Conservation (phyloP, 805 yeast species). For the Candida namnaoensis region DNA sequence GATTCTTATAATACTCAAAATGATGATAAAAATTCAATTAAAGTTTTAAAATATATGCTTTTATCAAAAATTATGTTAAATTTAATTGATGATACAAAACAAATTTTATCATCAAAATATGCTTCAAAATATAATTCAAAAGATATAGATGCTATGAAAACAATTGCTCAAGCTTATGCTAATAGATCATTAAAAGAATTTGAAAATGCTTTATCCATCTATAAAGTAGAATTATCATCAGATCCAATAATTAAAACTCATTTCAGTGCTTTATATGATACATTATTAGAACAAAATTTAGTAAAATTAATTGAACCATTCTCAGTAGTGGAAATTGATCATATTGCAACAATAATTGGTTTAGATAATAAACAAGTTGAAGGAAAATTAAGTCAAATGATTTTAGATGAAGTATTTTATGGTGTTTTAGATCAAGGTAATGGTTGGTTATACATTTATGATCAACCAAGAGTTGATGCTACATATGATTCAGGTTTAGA, state of each 20-base stretch:
- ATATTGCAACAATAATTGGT: constrained; percentile 82
- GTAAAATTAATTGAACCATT: constrained; percentile 94
- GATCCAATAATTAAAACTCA: constrained; percentile 89
- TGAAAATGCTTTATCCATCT: constrained; percentile 70
- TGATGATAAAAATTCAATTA: constrained; percentile 61
- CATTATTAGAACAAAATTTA: constrained; percentile 84
- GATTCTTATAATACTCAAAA: constrained; percentile 64
- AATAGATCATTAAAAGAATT: constrained; percentile 88
- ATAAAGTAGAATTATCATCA: constrained; percentile 65
- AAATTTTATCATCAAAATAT: constrained; percentile 66
- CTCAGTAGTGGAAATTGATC: constrained; percentile 89
- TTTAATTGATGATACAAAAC: constrained; percentile 75
- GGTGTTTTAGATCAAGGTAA: constrained; percentile 98
- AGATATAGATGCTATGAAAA: constrained; percentile 93
- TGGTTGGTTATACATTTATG: constrained; percentile 92
- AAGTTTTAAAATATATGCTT: constrained; percentile 85
- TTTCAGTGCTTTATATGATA: constrained; percentile 87
- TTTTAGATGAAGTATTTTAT: constrained; percentile 86
- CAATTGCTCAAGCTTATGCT: constrained; percentile 83
- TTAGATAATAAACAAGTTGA: constrained; percentile 83
- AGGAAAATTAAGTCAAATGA: constrained; percentile 93
- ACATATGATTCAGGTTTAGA: constrained; percentile 84
- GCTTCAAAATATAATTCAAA: constrained; percentile 68
- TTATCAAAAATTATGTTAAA: constrained; percentile 91
- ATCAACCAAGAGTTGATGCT: constrained; percentile 80